These are phyloP conservation scores for Ramaria rubella DNA, from an alignment of 768 basidiomycete species.

Conservation along the genomic window DNA sequence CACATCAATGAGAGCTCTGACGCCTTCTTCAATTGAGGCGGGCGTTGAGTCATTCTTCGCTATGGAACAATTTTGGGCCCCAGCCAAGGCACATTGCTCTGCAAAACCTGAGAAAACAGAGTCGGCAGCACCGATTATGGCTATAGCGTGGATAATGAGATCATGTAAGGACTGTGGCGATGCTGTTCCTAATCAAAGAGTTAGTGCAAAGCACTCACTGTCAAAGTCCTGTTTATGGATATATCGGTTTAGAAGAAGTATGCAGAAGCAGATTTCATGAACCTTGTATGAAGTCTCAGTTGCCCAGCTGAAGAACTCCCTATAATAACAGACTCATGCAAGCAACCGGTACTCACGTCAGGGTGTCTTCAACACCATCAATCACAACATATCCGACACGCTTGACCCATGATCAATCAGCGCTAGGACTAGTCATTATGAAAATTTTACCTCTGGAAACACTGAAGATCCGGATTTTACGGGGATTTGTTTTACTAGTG, in stretches of 20 bases:
- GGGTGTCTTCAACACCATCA: too few species aligned
- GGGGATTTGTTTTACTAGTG: too few species aligned
- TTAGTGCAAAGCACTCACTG: too few species aligned
- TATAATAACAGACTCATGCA: neutral
- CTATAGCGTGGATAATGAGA: neutral
- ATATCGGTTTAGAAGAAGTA: neutral
- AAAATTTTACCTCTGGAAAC: too few species aligned
- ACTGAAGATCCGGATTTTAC: too few species aligned
- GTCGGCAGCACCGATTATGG: neutral
- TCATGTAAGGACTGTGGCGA: too few species aligned
- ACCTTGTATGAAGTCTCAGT: neutral
- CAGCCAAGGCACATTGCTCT: constrained; percentile 17
- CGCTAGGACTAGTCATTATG: too few species aligned
- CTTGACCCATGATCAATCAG: too few species aligned
- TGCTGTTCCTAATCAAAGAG: neutral
- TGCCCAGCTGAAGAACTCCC: neutral
- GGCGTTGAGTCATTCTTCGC: constrained; percentile 17
- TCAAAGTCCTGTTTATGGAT: neutral
- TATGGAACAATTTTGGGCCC: constrained; percentile 22
- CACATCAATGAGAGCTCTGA: constrained; percentile 20
- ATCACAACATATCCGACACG: too few species aligned
- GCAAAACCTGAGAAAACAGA: neutral
- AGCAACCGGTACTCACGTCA: too few species aligned
- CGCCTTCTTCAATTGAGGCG: constrained; percentile 13
- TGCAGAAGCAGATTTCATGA: neutral